Conservation (phyloP, 352 stramenopile species). For the Phytophthora constricta region DNA sequence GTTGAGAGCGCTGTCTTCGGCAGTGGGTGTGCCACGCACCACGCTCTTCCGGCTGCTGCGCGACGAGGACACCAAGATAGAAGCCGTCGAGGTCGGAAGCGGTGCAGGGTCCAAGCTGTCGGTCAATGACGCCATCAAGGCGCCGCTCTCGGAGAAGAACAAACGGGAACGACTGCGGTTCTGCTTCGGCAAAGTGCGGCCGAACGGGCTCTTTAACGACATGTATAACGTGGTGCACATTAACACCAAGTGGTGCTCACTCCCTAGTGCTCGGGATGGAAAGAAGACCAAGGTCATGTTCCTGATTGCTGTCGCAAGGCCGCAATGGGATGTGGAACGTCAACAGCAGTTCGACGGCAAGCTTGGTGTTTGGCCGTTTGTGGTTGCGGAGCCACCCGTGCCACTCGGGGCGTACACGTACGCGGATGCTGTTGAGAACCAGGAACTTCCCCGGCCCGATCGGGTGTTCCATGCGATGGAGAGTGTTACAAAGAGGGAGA, state of each 20-base stretch:
- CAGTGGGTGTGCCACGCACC: slow-evolving; percentile 46
- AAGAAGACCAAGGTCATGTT: slow-evolving; percentile 54
- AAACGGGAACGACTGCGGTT: slow-evolving; percentile 44
- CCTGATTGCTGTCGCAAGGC: slow-evolving; percentile 45
- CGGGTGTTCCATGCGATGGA: slow-evolving; percentile 34
- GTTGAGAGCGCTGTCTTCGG: slow-evolving; percentile 42
- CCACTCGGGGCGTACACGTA: slow-evolving; percentile 12
- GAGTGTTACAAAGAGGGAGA: slow-evolving; percentile 40
- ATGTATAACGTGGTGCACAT: slow-evolving; percentile 55
- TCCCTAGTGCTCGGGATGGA: slow-evolving; percentile 32
- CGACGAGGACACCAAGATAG: slow-evolving; percentile 26
- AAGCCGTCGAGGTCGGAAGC: neutral
- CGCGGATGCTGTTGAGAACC: slow-evolving; percentile 5
- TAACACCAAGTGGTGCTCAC: slow-evolving; percentile 47
- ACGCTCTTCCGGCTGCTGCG: slow-evolving; percentile 47
- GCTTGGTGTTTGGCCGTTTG: slow-evolving; percentile 46
- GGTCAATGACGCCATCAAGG: slow-evolving; percentile 41
- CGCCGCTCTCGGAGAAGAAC: slow-evolving; percentile 46
- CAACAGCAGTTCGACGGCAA: slow-evolving; percentile 51
- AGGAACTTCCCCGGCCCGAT: slow-evolving; percentile 9
- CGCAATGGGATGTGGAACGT: slow-evolving; percentile 42
- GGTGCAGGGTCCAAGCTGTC: slow-evolving; percentile 8
- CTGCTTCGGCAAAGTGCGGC: slow-evolving; percentile 40
- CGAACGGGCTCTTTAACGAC: slow-evolving; percentile 46
- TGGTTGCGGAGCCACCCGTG: slow-evolving; percentile 21